These are phyloP conservation scores for Apiospora pterosperma DNA, from an alignment of 2,329 filamentous ascomycete genomes.

Conservation along the genomic window DNA sequence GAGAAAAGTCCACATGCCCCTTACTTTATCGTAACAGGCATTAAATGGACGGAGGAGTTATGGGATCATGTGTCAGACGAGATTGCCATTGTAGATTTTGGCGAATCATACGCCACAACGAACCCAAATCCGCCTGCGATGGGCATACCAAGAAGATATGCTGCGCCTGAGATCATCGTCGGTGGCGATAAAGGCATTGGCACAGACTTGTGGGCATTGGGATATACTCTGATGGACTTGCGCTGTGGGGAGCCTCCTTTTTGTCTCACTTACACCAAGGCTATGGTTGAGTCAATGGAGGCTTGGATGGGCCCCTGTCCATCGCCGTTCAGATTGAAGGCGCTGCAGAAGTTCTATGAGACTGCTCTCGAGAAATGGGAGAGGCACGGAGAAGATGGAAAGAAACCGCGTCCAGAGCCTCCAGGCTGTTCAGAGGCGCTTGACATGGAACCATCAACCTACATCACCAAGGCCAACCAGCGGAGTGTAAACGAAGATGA, in stretches of 20 bases:
- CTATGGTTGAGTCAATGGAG: neutral
- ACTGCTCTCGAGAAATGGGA: neutral
- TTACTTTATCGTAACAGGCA: neutral
- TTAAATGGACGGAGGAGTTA: neutral
- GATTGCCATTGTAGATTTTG: constrained; percentile 14
- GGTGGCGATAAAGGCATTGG: neutral
- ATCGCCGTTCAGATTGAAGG: neutral
- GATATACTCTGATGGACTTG: constrained; percentile 9
- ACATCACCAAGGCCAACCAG: neutral
- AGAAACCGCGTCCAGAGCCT: neutral
- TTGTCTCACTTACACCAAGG: neutral
- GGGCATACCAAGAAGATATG: constrained; percentile 10
- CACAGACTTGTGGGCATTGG: constrained; percentile 15
- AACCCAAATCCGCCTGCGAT: neutral
- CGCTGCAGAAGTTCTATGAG: neutral
- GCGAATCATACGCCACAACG: constrained; percentile 7
- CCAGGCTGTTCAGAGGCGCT: neutral
- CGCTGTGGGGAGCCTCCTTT: neutral
- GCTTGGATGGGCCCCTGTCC: neutral
- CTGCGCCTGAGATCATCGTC: constrained; percentile 11
- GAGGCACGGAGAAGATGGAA: neutral
- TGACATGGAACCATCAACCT: neutral
- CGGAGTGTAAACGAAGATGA: no score
- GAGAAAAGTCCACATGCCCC: neutral
- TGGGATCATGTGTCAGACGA: constrained; percentile 7